Evolutionary conservation across 495 filamentous ascomycete genomes (phyloP), one percentile per base, ranked within the genome.

Genomic region (Amniculicola lignicola): DNA sequence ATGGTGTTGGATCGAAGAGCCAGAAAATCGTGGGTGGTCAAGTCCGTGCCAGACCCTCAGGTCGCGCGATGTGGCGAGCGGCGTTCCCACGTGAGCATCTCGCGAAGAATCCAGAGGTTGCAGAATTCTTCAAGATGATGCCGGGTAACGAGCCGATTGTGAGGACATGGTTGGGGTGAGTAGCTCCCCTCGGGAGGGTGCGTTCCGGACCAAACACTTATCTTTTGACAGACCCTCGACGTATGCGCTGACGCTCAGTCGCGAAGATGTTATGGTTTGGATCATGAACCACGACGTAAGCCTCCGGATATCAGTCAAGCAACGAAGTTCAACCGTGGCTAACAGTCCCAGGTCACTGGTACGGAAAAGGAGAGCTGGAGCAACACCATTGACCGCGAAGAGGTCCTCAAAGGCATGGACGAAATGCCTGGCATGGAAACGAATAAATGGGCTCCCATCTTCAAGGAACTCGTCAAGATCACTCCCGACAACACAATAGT

Each of bases 1-100:
- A 87, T 59, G 83, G 83, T 0, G 79, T 86, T 3, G 71, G 82
- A 10, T 83, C 79, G 15, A 78, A 73, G 36, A 79, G 79, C n/a
- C 68, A 81, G 43, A 81, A 76, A 51, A 72, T 85, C 24, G 81
- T 84, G 3, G 61, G 72, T 12, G 83, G 80, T 2, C 69, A 79
- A 54, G 75, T 79, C 3, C 61, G 71, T 14, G 74, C 75, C 15
- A 70, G 68, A 58, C 72, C 72, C 44, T 72, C 72, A 1, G 77
- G 77, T 12, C 61, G 76, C 35, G 78, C 77, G 19, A 78, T 80
- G 75, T 79, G 74, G 75, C 72, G 76, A 19, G 76, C 76, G 39
- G 74, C 75, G 4, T 77, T 57, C 67, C 74, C 68, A 62, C 75
- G 46, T 66, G 72, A 29, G 65, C 51, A 63, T 31, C 37, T 68